Evolutionary conservation across 768 basidiomycete species (phyloP).

Genomic region (Tubosaeta sp.): DNA sequence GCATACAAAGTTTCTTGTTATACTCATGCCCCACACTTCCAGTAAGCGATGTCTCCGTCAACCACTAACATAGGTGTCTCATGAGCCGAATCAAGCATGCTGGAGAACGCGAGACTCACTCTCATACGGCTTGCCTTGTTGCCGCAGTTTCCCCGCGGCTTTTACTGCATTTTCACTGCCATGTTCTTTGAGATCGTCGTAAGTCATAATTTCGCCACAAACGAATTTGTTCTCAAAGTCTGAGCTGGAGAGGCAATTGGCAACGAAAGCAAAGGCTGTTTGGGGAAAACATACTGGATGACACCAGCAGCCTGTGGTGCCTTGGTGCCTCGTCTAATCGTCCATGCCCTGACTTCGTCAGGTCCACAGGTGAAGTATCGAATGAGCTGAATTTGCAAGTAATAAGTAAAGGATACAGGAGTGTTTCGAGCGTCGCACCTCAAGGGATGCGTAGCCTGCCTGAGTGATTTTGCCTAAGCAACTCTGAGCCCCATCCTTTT

Average conservation of each 20-base stretch:
- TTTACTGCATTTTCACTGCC: constrained; percentile 91
- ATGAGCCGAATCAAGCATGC: constrained; percentile 1
- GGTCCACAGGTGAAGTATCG: constrained; percentile 98
- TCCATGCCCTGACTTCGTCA: constrained; percentile 97
- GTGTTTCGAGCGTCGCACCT: constrained; percentile 44
- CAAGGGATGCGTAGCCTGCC: constrained; percentile 83
- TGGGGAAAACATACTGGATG: constrained; percentile 70
- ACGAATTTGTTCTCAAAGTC: constrained; percentile 99
- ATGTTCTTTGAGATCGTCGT: constrained; percentile 84
- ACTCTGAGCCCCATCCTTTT: constrained; percentile 71
- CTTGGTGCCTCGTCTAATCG: constrained; percentile 88
- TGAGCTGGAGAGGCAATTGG: constrained; percentile 45
- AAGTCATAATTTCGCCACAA: constrained; percentile 95
- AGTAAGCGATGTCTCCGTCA: constrained; percentile 89
- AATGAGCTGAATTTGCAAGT: constrained; percentile 58
- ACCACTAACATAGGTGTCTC: constrained; percentile 47
- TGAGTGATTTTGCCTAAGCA: constrained; percentile 92
- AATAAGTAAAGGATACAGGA: not conserved
- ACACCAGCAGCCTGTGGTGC: constrained; percentile 98
- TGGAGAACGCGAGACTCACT: constrained; percentile 45
- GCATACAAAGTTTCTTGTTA: not conserved
- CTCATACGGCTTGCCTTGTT: constrained; percentile 97
- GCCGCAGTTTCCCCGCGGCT: constrained; percentile 89
- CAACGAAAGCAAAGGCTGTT: not conserved
- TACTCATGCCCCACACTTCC: constrained; percentile 67